These are phyloP conservation scores for Pouteria glomerata DNA, from an alignment of 148 eudicot species.

Conservation along the genomic window DNA sequence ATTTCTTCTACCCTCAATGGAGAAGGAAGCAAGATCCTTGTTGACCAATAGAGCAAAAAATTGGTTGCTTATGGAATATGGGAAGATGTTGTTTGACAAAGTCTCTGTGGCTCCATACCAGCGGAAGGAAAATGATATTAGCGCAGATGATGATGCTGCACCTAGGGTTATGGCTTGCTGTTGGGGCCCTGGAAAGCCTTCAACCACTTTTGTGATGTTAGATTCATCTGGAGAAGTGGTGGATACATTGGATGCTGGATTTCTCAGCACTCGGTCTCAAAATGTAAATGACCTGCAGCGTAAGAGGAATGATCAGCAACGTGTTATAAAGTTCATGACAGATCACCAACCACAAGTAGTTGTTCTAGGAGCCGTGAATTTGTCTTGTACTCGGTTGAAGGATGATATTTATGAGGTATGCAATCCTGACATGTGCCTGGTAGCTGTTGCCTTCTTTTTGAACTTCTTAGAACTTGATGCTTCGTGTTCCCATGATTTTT, in stretches of 20 bases:
- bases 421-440: background rate
- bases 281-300: slow-evolving; percentile 79
- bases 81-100: slow-evolving; percentile 67
- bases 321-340: slow-evolving; percentile 74
- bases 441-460: background rate
- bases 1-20: slow-evolving; percentile 73
- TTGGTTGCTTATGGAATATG: slow-evolving; percentile 79
- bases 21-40: slow-evolving; percentile 89
- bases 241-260: slow-evolving; percentile 77
- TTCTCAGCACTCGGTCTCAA: slow-evolving; percentile 61
- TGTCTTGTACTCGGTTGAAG: slow-evolving; percentile 78
- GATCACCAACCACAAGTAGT: slow-evolving; percentile 97
- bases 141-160: slow-evolving; percentile 78
- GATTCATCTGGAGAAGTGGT: slow-evolving; percentile 93
- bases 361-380: slow-evolving; percentile 80
- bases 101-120: slow-evolving; percentile 93
- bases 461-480: background rate
- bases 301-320: slow-evolving; percentile 85
- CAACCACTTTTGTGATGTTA: slow-evolving; percentile 92
- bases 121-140: slow-evolving; percentile 60
- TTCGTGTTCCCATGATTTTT: background rate
- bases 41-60: slow-evolving; percentile 72
- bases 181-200: slow-evolving; percentile 92
- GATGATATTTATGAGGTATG: slow-evolving; percentile 94
- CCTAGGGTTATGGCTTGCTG: slow-evolving; percentile 99